These are phyloP conservation scores for Halophytophthora polymorphica DNA, from an alignment of 352 stramenopile genomes.

Conservation along the genomic window DNA sequence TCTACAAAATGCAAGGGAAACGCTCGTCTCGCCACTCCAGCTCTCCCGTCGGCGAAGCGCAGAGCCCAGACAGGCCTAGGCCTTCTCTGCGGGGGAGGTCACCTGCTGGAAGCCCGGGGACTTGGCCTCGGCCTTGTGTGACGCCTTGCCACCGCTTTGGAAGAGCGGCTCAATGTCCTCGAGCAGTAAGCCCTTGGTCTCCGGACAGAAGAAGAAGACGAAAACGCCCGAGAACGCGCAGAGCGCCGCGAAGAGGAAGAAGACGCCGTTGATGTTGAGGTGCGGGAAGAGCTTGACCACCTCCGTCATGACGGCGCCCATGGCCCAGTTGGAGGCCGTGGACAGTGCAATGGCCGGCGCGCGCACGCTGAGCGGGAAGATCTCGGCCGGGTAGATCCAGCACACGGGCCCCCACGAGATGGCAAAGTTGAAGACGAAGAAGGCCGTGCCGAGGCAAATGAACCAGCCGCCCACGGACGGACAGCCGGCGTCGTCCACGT, in stretches of 20 bases:
- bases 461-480: conserved; percentile 16
- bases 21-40: no score
- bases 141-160: conserved; percentile 5
- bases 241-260: conserved; percentile 39
- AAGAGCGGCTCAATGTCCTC: conserved; percentile 27
- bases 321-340: conserved; percentile 12
- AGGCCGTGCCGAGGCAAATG: conserved; percentile 21
- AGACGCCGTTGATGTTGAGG: conserved; percentile 36
- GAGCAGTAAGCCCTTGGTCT: conserved; percentile 21
- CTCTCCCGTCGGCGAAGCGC: no score
- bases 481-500: conserved; percentile 16
- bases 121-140: conserved; percentile 2
- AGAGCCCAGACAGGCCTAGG: background rate
- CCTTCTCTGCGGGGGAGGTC: conserved; percentile 1
- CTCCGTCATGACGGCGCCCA: conserved; percentile 8
- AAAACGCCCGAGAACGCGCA: conserved; percentile 13
- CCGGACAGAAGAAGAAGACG: conserved; percentile 31
- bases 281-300: conserved; percentile 24
- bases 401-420: conserved; percentile 27
- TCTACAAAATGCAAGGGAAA: no score
- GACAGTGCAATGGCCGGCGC: conserved; percentile 7
- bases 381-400: conserved; percentile 31
- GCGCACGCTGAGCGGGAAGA: conserved; percentile 8
- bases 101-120: conserved; percentile 6
- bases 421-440: conserved; percentile 35